Conservation (phyloP, 2,329 filamentous ascomycete species). For the Talaromyces amestolkiae region DNA sequence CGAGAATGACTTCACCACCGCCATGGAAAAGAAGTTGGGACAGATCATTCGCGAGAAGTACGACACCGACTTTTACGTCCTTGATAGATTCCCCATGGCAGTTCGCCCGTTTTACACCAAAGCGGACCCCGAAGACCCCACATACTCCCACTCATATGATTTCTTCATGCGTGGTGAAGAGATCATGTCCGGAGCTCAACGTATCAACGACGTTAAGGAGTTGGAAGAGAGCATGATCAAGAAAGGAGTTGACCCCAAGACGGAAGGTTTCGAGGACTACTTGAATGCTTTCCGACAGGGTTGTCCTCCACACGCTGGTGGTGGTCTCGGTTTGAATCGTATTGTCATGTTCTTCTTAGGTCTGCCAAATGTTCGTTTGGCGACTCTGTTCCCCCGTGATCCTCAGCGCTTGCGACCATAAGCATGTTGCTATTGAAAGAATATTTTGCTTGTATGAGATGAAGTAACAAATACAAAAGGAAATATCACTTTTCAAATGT, state of each 20-base stretch:
- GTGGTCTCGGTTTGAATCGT: slow-evolving; percentile 63
- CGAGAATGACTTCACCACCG: slow-evolving; percentile 48
- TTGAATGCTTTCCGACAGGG: slow-evolving; percentile 63
- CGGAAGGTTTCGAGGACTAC: slow-evolving; percentile 62
- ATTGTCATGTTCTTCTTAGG: slow-evolving; percentile 67
- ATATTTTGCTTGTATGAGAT: not conserved
- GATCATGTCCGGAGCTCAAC: slow-evolving; percentile 66
- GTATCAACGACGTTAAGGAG: slow-evolving; percentile 61
- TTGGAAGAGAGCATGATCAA: slow-evolving; percentile 58
- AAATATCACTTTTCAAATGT: not conserved
- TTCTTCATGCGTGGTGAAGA: slow-evolving; percentile 71
- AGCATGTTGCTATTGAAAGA: not conserved
- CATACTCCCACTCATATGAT: slow-evolving; percentile 67
- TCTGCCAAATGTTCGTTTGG: slow-evolving; percentile 61
- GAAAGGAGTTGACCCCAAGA: slow-evolving; percentile 59
- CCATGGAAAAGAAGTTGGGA: slow-evolving; percentile 68
- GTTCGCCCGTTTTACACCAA: slow-evolving; percentile 93
- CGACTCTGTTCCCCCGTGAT: slow-evolving; percentile 63
- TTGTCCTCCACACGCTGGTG: slow-evolving; percentile 63
- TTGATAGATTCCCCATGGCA: slow-evolving; percentile 91
- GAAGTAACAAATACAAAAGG: slow-evolving; percentile 1
- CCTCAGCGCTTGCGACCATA: slow-evolving; percentile 54
- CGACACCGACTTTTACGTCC: slow-evolving; percentile 91
- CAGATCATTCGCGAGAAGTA: slow-evolving; percentile 82
- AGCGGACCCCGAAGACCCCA: slow-evolving; percentile 65